phyloP scores from a whole-genome alignment of 495 filamentous ascomycete genomes.

The Daldinia bambusicola region DNA sequence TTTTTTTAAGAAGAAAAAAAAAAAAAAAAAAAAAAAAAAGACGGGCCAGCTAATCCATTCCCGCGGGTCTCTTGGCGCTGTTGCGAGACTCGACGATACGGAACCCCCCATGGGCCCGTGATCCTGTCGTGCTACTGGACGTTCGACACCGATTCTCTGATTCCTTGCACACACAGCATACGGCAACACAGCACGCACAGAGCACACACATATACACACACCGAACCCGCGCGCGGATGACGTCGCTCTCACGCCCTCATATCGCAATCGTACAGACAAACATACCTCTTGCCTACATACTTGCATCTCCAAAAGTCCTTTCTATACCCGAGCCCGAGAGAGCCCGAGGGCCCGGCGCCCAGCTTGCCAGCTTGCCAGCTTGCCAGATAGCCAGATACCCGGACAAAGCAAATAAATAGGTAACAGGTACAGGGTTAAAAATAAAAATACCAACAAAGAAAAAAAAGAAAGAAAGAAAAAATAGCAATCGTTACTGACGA shows the following conservation, averaged over 20 bases:
- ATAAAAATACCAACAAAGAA: background rate
- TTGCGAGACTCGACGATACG: slow-evolving; percentile 27
- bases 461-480: background rate
- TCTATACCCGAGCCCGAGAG: no score
- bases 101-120: slow-evolving; percentile 17
- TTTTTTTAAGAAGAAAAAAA: no score
- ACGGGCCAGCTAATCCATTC: slow-evolving; percentile 29
- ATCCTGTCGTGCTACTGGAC: background rate
- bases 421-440: slow-evolving; percentile 6
- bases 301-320: no score
- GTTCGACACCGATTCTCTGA: slow-evolving; percentile 32
- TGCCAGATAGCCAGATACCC: no score
- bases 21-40: slow-evolving; percentile 15
- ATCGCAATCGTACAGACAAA: slow-evolving; percentile 10
- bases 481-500: background rate
- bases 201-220: background rate
- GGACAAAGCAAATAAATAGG: no score
- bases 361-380: background rate
- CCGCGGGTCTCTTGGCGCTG: slow-evolving; percentile 37
- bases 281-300: slow-evolving; percentile 22
- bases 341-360: background rate
- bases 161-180: slow-evolving; percentile 22
- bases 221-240: slow-evolving; percentile 32
- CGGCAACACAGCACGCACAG: no score
- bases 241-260: slow-evolving; percentile 27